phyloP scores from a whole-genome alignment of 371 early-diverging fungal species.

The Rhizopus arrhizus region DNA sequence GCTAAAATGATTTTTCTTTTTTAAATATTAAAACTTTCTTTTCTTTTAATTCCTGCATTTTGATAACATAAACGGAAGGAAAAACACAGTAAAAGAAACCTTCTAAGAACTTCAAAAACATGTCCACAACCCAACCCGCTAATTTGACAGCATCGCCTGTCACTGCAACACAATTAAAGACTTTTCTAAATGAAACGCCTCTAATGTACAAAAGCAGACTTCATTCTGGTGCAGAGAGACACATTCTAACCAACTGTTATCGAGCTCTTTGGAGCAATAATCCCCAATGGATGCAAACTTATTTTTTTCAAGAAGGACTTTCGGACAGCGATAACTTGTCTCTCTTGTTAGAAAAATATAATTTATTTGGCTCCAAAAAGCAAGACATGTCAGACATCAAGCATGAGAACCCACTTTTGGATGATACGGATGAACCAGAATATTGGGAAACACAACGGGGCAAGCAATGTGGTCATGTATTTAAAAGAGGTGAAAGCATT shows the following conservation, averaged over 20 bases:
- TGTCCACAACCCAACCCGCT: not conserved
- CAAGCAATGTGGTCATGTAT: slow-evolving; percentile 85
- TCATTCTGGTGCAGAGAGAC: slow-evolving; percentile 31
- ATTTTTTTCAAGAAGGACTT: slow-evolving; percentile 44
- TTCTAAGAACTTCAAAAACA: not conserved
- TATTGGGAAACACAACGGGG: slow-evolving; percentile 73
- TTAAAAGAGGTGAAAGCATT: slow-evolving; percentile 81
- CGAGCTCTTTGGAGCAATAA: slow-evolving; percentile 51
- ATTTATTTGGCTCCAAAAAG: slow-evolving; percentile 37
- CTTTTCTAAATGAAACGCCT: slow-evolving; percentile 43
- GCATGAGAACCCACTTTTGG: slow-evolving; percentile 7
- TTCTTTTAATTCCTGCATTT: not conserved
- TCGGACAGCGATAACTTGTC: slow-evolving; percentile 36
- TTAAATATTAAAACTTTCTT: not conserved
- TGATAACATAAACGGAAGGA: not conserved
- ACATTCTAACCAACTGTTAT: slow-evolving; percentile 50
- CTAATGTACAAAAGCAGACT: slow-evolving; percentile 32
- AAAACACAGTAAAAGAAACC: too few relatives aligned
- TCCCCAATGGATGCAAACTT: slow-evolving; percentile 37
- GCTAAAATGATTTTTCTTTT: not conserved
- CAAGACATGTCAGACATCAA: slow-evolving; percentile 11
- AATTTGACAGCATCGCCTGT: slow-evolving; percentile 7
- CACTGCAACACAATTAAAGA: slow-evolving; percentile 33
- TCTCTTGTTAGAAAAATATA: slow-evolving; percentile 39
- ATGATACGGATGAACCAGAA: slow-evolving; percentile 46